Base-by-base conservation (phyloP, 2,329 filamentous ascomycete species). In the Alternaria dauci region DNA sequence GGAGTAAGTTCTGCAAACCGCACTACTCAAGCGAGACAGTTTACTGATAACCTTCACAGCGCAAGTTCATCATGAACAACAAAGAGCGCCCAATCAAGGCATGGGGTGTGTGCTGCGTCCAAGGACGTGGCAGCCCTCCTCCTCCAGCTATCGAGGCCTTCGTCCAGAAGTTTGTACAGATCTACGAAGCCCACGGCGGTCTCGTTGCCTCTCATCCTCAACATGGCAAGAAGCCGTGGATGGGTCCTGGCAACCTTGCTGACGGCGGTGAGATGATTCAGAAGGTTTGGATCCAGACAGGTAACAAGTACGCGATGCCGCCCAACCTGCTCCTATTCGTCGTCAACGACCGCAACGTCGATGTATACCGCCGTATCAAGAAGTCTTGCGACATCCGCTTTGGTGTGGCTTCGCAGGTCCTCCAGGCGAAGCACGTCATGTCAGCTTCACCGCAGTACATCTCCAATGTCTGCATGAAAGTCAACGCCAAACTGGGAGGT, bases 401-500 rank as follows among this genome's bases (percentile, higher is more conserved):
- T 66, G 93, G 91, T n/a, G 86, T 94, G 14, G 84, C 93, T 0
- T 92, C 93, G 0, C 95, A 98, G 75, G 90, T 94, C 63, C 75
- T 98, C n/a, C 89, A 93, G 66, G 82, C 84, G 2, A 80, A 81
- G 0, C 90, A 96, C 60, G 91, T 94, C 1, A 71, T 81, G 38
- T 90, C 90, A 75, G 87, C 86, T 16, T 87, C 91, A 23, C 85
- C 85, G 0, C 95, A 99, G 71, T 98, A 98, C 79, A 90, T 92
- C 71, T 95, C 92, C 1, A 99, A 99, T 63, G 93, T 99, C 0
- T 87, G 89, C 65, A 95, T 99, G 92, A 99, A 99, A 82, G 88
- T 99, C 67, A 98, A 99, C 71, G 91, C 92, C 4, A 99, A 99
- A 82, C 86, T 99, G 2, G 95, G 95, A 14, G 95, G 95, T 6